Conservation (phyloP, 1,139 yeast species). For the Pichia sp. region DNA sequence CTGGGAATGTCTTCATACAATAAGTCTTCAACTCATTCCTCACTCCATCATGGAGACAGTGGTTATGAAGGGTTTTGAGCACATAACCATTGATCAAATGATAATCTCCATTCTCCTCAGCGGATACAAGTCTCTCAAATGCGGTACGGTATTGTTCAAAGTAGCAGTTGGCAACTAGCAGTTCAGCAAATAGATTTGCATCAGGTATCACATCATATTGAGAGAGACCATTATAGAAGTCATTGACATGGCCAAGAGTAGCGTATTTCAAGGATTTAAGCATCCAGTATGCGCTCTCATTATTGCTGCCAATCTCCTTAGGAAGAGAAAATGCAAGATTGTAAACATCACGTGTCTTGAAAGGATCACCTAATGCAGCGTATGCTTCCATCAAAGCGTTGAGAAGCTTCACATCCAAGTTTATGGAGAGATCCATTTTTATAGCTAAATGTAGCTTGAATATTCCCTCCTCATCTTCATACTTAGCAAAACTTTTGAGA, state of each 20-base stretch:
- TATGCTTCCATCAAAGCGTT: slow-evolving; percentile 65
- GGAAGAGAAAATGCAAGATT: slow-evolving; percentile 44
- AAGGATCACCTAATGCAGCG: slow-evolving; percentile 52
- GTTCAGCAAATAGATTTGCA: slow-evolving; percentile 52
- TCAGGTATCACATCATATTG: slow-evolving; percentile 49
- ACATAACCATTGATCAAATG: slow-evolving; percentile 40
- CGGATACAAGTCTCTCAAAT: slow-evolving; percentile 40
- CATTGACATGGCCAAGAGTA: slow-evolving; percentile 51
- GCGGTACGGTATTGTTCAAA: slow-evolving; percentile 60
- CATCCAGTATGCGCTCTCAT: slow-evolving; percentile 67
- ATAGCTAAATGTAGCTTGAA: slow-evolving; percentile 57
- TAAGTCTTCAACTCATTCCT: slow-evolving; percentile 45
- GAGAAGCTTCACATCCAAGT: slow-evolving; percentile 50
- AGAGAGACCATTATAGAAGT: slow-evolving; percentile 58
- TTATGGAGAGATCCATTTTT: slow-evolving; percentile 59
- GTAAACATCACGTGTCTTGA: slow-evolving; percentile 57
- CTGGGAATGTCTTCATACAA: slow-evolving; percentile 41
- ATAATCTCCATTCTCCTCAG: slow-evolving; percentile 44
- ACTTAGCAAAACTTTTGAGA: slow-evolving; percentile 54
- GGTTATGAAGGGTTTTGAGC: slow-evolving; percentile 52
- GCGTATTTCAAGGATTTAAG: slow-evolving; percentile 57
- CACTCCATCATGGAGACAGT: slow-evolving; percentile 44
- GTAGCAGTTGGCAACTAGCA: slow-evolving; percentile 66
- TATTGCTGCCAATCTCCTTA: slow-evolving; percentile 50
- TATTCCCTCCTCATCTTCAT: slow-evolving; percentile 61